These are phyloP conservation scores for Notholithocarpus densiflorus DNA, from an alignment of 306 rosid genomes.

Conservation along the genomic window DNA sequence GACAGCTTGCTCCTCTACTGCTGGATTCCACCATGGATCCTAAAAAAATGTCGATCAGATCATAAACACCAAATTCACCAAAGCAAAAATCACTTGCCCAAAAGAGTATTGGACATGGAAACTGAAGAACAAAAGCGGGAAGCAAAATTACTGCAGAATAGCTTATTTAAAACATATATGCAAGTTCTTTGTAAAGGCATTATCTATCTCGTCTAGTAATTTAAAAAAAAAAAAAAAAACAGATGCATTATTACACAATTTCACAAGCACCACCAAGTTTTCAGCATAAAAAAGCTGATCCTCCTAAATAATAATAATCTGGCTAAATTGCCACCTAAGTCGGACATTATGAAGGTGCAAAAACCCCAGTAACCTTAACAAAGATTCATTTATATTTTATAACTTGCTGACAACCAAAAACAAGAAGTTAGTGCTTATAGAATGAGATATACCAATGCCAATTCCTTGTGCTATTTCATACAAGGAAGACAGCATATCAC, in stretches of 20 bases:
- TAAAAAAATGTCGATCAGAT: constrained; percentile 24
- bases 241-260: background rate
- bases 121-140: background rate
- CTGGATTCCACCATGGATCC: constrained; percentile 99
- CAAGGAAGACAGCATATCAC: constrained; percentile 15
- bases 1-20: constrained; percentile 98
- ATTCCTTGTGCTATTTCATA: constrained; percentile 1
- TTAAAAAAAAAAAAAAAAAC: background rate
- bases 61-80: background rate
- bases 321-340: background rate
- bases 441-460: background rate
- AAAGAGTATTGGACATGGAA: background rate
- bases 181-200: background rate
- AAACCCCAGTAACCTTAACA: background rate
- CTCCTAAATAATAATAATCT: background rate
- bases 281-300: background rate
- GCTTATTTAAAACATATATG: background rate
- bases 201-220: background rate
- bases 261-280: background rate
- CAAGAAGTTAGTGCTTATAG: background rate
- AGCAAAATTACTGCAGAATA: background rate
- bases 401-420: background rate
- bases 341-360: background rate
- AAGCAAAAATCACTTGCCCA: background rate
- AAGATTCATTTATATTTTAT: background rate